Evolutionary conservation across 345 rosid genomes (phyloP).

Genomic region (Brassica carinata): DNA sequence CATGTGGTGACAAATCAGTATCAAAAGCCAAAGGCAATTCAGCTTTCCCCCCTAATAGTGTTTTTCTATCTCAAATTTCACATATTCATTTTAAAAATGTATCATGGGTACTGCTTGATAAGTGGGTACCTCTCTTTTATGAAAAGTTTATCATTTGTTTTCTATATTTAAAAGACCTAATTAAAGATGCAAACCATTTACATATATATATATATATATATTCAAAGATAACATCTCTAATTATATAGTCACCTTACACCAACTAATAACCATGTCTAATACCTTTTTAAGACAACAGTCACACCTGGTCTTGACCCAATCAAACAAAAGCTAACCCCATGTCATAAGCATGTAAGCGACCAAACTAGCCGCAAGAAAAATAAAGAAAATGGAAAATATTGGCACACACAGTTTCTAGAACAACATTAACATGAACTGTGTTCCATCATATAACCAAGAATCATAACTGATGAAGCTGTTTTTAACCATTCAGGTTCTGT

Average conservation of each 20-base stretch:
- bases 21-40: slow-evolving; percentile 71
- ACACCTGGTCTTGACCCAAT: slow-evolving; percentile 22
- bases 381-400: not conserved
- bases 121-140: slow-evolving; percentile 57
- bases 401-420: slow-evolving; percentile 6
- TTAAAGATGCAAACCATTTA: slow-evolving; percentile 16
- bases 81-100: slow-evolving; percentile 21
- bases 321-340: slow-evolving; percentile 9
- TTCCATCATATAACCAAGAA: not conserved
- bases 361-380: not conserved
- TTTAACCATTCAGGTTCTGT: not conserved
- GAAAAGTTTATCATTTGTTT: slow-evolving; percentile 32
- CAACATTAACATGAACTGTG: not conserved
- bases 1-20: slow-evolving; percentile 87
- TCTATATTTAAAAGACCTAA: slow-evolving; percentile 10
- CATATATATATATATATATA: not conserved
- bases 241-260: not conserved
- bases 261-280: slow-evolving; percentile 19
- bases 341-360: slow-evolving; percentile 3
- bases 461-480: not conserved
- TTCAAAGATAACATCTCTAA: not conserved
- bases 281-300: slow-evolving; percentile 24
- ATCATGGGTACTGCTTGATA: slow-evolving; percentile 38
- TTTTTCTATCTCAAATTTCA: slow-evolving; percentile 42
- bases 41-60: slow-evolving; percentile 44